phyloP scores from a whole-genome alignment of 345 rosid species.

The Dimocarpus longan region DNA sequence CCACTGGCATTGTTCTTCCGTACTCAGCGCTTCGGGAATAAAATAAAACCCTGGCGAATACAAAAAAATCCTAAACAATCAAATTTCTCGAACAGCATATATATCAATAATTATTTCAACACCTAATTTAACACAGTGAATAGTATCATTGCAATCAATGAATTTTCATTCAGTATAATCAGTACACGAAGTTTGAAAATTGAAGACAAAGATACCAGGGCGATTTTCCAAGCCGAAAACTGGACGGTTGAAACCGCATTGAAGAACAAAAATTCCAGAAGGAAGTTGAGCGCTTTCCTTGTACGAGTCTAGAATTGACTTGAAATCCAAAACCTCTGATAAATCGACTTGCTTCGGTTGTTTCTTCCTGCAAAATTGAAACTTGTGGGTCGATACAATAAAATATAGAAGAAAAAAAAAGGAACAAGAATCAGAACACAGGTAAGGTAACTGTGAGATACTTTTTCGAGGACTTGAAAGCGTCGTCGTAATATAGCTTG shows the following conservation, averaged over 20 bases:
- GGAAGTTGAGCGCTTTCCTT: slow-evolving; percentile 50
- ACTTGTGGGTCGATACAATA: not conserved
- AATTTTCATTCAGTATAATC: not conserved
- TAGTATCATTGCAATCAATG: not conserved
- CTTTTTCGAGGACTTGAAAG: slow-evolving; percentile 65
- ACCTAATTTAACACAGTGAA: not conserved
- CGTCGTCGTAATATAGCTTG: slow-evolving; percentile 73
- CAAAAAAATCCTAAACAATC: not conserved
- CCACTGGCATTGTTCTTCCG: slow-evolving; percentile 87
- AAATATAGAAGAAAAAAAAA: too few species aligned
- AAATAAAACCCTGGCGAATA: slow-evolving; percentile 70
- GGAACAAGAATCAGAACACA: slow-evolving; percentile 3
- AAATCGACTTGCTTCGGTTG: slow-evolving; percentile 72
- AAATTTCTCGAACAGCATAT: not conserved
- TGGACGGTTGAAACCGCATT: slow-evolving; percentile 35
- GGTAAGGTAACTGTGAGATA: slow-evolving; percentile 15
- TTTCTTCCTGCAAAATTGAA: slow-evolving; percentile 61
- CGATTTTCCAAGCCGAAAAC: slow-evolving; percentile 68
- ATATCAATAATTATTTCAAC: not conserved
- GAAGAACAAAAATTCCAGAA: slow-evolving; percentile 39
- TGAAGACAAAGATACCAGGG: slow-evolving; percentile 49
- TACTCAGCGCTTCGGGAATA: slow-evolving; percentile 65
- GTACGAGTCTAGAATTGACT: slow-evolving; percentile 45
- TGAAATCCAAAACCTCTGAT: slow-evolving; percentile 73
- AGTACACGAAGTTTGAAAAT: not conserved